Evolutionary conservation across 306 rosid species (phyloP), one percentile per base, ranked within the genome.

Genomic region (Mimosa bimucronata): DNA sequence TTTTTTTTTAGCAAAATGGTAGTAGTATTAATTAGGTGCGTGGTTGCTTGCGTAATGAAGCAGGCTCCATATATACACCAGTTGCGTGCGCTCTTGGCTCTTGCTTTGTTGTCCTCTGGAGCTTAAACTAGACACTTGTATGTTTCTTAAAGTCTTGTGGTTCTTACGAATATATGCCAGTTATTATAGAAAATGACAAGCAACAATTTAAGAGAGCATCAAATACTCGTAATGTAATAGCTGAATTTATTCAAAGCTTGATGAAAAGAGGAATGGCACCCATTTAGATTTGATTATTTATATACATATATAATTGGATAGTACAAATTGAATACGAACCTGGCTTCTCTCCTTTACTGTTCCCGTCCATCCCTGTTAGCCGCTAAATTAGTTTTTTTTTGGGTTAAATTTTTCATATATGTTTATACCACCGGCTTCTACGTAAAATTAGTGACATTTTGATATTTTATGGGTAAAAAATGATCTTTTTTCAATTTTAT

Each of bases 241-340:
- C 28, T 50, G 64, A 71, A 79, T 60, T 71, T 46, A 71, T 79
- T 79, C 82, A 21, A 71, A 79, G 52, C 65, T 30, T 21, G 74
- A 42, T 44, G 14, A 52, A 16, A 61, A 16, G 9, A 10, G 71
- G 29, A 8, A 14, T 2, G 48, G 40, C 7, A 45, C 52, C 19
- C 50, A 3, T 9, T 38, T n/a, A 9, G 42, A 25, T 55, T 26
- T 18, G 29, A n/a, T n/a, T n/a, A n/a, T 69, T 55, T 78, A 4
- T 7, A 19, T 55, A 55, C 52, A n/a, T n/a, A 19, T 69, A 40
- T 38, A 37, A 37, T 5, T 66, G 55, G 15, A 44, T 44, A 15
- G 48, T 44, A 12, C 48, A 12, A 44, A 44, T n/a, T n/a, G n/a
- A n/a, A n/a, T n/a, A n/a, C n/a, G n/a, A n/a, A n/a, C n/a, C n/a